phyloP scores from a whole-genome alignment of 75 land plant genomes.

The Cunninghamia lanceolata region DNA sequence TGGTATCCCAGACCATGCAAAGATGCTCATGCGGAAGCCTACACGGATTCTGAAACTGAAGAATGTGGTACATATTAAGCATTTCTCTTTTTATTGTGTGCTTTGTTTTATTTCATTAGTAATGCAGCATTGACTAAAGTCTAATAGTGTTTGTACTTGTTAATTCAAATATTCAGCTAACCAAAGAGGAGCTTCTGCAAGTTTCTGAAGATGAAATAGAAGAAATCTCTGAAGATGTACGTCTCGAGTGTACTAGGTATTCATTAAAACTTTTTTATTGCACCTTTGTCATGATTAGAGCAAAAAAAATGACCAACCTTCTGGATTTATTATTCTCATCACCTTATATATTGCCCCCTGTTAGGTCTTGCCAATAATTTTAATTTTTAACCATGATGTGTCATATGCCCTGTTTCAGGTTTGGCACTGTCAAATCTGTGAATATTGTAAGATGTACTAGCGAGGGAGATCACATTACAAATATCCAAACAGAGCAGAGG shows the following conservation, averaged over 20 bases:
- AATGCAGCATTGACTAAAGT: not conserved
- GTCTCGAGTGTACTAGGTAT: conserved; percentile 84
- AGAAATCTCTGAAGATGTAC: conserved; percentile 81
- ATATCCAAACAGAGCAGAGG: not conserved
- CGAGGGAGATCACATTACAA: not conserved
- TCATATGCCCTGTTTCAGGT: conserved; percentile 42
- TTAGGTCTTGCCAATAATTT: not conserved
- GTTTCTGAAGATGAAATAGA: conserved; percentile 58
- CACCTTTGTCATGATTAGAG: not conserved
- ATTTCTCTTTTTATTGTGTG: not conserved
- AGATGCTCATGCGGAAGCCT: conserved; percentile 62
- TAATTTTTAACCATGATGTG: not conserved
- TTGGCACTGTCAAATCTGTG: conserved; percentile 87
- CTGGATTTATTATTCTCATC: not conserved
- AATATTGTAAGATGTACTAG: conserved; percentile 42
- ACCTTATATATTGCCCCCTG: not conserved
- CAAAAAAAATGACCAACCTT: not conserved
- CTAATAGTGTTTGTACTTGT: conserved; percentile 6
- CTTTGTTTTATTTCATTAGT: not conserved
- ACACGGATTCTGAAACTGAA: conserved; percentile 66
- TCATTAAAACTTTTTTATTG: not conserved
- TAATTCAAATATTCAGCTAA: conserved; percentile 29
- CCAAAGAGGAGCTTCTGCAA: conserved; percentile 41
- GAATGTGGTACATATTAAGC: conserved; percentile 67
- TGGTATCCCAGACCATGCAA: conserved; percentile 78